Percentiles rank a stretch among this genome's conserved stretches.
Conservation (phyloP, 148 eudicot genomes). For the Talinum fruticosum region DNA sequence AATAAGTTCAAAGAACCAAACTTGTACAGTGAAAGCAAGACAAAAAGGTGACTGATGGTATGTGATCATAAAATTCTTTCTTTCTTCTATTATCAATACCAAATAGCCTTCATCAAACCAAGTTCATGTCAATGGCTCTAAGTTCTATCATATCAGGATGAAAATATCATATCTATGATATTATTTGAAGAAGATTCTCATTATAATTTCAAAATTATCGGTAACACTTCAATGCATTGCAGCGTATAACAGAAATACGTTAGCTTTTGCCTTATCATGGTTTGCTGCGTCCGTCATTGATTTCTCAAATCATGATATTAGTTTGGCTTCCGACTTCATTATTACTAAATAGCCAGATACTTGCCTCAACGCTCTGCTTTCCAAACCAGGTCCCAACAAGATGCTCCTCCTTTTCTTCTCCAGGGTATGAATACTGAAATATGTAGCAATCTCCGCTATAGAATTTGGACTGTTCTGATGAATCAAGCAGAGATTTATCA, state of each 20-base stretch:
- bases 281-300: background rate
- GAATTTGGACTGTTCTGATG: constrained; percentile 75
- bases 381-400: constrained; percentile 97
- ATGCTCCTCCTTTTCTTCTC: constrained; percentile 79
- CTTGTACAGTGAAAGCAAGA: background rate
- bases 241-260: background rate
- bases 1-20: background rate
- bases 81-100: background rate
- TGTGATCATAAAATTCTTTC: background rate
- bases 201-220: background rate
- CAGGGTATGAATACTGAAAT: constrained; percentile 87
- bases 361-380: constrained; percentile 80
- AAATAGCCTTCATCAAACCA: background rate
- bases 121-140: background rate
- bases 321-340: background rate
- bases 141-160: background rate
- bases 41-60: background rate
- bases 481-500: constrained; percentile 63
- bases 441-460: constrained; percentile 95
- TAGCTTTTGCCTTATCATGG: no score
- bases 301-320: background rate
- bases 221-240: background rate
- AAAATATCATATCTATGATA: background rate
- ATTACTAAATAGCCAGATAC: background rate
- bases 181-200: background rate